phyloP scores from a whole-genome alignment of 768 basidiomycete genomes.

The Antrodiella citrinella region DNA sequence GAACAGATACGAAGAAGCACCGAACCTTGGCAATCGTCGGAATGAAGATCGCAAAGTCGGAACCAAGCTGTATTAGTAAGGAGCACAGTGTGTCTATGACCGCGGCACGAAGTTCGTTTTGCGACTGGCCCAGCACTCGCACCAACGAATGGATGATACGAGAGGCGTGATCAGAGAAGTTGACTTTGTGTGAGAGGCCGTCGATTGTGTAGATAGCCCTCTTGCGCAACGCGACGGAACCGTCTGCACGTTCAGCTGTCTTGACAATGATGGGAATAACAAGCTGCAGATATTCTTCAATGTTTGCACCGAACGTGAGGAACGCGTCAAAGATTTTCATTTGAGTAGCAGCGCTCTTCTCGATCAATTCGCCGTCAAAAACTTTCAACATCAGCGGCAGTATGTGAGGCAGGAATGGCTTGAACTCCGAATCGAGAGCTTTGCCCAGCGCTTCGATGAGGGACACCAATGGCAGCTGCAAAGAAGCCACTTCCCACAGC shows the following conservation, averaged over 20 bases:
- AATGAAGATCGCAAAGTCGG: constrained; percentile 96
- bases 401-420: constrained; percentile 87
- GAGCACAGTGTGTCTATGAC: constrained; percentile 94
- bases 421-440: constrained; percentile 94
- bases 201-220: constrained; percentile 89
- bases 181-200: constrained; percentile 82
- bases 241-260: constrained; percentile 80
- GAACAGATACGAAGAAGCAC: too few relatives aligned
- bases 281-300: constrained; percentile 96
- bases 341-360: constrained; percentile 70
- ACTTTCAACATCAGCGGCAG: constrained; percentile 85
- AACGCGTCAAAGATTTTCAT: constrained; percentile 93
- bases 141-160: constrained; percentile 94
- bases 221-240: constrained; percentile 67
- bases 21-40: constrained; percentile 92
- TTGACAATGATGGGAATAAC: constrained; percentile 92
- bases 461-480: constrained; percentile 88
- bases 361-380: constrained; percentile 81
- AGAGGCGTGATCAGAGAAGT: constrained; percentile 96
- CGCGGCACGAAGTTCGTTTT: constrained; percentile 72
- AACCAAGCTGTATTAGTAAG: constrained; percentile 85
- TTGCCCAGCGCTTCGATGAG: constrained; percentile 89
- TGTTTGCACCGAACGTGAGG: constrained; percentile 89
- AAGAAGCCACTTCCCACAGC: constrained; percentile 76
- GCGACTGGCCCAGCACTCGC: constrained; percentile 66